Conservation (phyloP, 805 yeast genomes). For the Myxozyma nipponensis region DNA sequence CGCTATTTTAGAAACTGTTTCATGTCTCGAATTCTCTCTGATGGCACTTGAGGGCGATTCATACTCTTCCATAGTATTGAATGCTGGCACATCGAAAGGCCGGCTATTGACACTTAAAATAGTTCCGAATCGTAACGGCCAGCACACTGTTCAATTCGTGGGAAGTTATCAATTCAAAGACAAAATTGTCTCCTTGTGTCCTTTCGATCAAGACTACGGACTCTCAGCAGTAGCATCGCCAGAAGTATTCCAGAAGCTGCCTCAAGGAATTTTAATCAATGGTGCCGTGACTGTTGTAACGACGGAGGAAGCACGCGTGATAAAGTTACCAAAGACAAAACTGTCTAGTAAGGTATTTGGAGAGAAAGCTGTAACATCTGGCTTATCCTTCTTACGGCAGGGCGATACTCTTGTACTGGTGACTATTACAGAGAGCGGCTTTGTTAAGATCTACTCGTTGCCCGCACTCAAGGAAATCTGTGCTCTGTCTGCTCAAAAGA, state of each 20-base stretch:
- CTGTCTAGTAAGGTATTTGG: slow-evolving; percentile 60
- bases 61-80: slow-evolving; percentile 65
- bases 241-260: slow-evolving; percentile 53
- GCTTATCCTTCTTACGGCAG: slow-evolving; percentile 47
- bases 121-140: slow-evolving; percentile 58
- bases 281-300: slow-evolving; percentile 61
- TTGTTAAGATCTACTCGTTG: slow-evolving; percentile 38
- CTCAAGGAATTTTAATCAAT: slow-evolving; percentile 57
- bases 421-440: slow-evolving; percentile 46
- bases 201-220: slow-evolving; percentile 59
- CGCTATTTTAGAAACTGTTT: slow-evolving; percentile 38
- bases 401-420: slow-evolving; percentile 49
- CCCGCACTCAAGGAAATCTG: slow-evolving; percentile 27
- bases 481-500: slow-evolving; percentile 27
- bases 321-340: slow-evolving; percentile 59
- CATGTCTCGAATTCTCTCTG: slow-evolving; percentile 68
- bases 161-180: slow-evolving; percentile 49
- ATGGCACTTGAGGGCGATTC: slow-evolving; percentile 63
- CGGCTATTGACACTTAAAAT: slow-evolving; percentile 62
- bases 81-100: slow-evolving; percentile 76
- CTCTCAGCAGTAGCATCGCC: slow-evolving; percentile 61
- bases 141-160: slow-evolving; percentile 53
- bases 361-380: slow-evolving; percentile 44
- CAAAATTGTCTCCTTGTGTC: slow-evolving; percentile 52
- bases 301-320: slow-evolving; percentile 55